A percentile compares a stretch with the other conserved stretches of the same genome.
Evolutionary conservation across 2,329 filamentous ascomycete species (phyloP).

Genomic region (Dothiorella sarmentorum): DNA sequence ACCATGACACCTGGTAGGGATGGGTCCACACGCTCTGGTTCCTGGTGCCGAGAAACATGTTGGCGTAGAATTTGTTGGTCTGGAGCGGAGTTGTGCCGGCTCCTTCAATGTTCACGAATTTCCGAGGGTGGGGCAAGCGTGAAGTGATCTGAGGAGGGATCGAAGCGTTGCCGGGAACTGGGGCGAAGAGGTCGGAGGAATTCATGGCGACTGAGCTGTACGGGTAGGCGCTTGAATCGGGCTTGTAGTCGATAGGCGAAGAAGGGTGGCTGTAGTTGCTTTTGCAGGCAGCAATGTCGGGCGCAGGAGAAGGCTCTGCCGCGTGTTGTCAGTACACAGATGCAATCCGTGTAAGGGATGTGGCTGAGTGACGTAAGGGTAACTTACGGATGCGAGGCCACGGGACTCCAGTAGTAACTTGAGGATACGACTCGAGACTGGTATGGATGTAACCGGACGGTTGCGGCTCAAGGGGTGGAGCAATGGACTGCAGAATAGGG

Average conservation of each 20-base stretch:
- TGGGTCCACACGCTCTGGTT: constrained; percentile 68
- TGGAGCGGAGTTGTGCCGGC: constrained; percentile 30
- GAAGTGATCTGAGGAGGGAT: background rate
- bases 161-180: background rate
- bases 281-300: background rate
- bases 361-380: too few relatives aligned
- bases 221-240: background rate
- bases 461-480: constrained; percentile 1
- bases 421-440: constrained; percentile 1
- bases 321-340: background rate
- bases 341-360: background rate
- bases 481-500: constrained; percentile 3
- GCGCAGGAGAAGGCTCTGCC: background rate
- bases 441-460: constrained; percentile 3
- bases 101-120: background rate
- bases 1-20: constrained; percentile 51
- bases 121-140: background rate
- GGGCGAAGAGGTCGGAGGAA: background rate
- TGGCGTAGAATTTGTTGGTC: constrained; percentile 72
- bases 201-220: background rate
- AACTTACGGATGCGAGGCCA: background rate
- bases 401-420: constrained; percentile 1
- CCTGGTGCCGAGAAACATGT: constrained; percentile 75
- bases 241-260: background rate
- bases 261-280: background rate